Conservation (phyloP, 202 grass and related monocot genomes). For the Elaeis oleifera region DNA sequence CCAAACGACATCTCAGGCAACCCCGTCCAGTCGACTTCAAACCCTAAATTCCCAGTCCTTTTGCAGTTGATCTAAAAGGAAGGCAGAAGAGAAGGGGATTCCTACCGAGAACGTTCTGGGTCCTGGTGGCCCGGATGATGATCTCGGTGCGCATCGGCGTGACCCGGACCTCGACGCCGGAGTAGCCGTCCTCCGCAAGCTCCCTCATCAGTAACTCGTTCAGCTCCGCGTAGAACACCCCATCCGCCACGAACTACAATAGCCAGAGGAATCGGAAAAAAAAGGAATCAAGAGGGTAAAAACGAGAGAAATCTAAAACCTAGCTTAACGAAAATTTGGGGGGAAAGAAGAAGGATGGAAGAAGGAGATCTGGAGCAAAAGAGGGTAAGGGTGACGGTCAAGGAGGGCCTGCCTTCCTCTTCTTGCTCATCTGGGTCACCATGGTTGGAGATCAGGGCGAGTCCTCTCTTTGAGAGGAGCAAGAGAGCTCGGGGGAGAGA, state of each 20-base stretch:
- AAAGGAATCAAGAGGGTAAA: no score
- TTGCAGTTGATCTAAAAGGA: neutral
- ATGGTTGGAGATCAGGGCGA: conserved; percentile 1
- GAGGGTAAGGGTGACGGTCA: no score
- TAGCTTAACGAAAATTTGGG: no score
- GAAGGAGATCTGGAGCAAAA: no score
- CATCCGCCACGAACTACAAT: conserved; percentile 2
- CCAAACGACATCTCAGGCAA: neutral
- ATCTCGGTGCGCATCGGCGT: conserved; percentile 9
- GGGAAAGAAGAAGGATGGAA: no score
- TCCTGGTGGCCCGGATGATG: conserved; percentile 4
- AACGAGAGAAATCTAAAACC: no score
- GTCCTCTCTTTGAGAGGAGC: neutral
- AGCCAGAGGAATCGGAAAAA: no score
- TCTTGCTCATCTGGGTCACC: conserved; percentile 9
- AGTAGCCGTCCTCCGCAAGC: neutral
- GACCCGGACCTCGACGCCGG: neutral
- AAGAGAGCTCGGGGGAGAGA: no score
- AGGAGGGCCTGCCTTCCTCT: neutral
- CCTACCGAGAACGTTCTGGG: conserved; percentile 5
- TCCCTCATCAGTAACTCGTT: neutral
- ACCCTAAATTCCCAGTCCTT: neutral
- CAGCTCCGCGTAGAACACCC: conserved; percentile 7
- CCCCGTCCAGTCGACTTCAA: neutral
- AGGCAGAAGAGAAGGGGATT: neutral